phyloP scores from a whole-genome alignment of 1,284 basidiomycete genomes.

The Termitomyces sp. region DNA sequence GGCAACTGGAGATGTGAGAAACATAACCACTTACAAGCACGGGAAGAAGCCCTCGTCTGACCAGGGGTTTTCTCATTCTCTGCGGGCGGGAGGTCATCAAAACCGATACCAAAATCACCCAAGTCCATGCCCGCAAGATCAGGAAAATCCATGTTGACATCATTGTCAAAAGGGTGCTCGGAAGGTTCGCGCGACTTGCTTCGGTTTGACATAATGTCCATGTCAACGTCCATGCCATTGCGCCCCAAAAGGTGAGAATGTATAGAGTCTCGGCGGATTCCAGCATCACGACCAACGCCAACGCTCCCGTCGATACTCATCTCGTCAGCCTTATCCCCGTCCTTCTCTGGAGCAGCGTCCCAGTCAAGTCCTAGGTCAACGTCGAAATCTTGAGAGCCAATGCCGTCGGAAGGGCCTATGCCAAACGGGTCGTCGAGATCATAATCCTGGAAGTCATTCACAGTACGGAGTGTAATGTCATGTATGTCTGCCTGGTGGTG shows the following conservation, averaged over 20 bases:
- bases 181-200: slow-evolving; percentile 58
- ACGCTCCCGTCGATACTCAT: slow-evolving; percentile 61
- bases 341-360: slow-evolving; percentile 45
- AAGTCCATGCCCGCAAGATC: slow-evolving; percentile 57
- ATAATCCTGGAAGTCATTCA: slow-evolving; percentile 56
- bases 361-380: slow-evolving; percentile 71
- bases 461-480: slow-evolving; percentile 77
- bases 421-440: slow-evolving; percentile 66
- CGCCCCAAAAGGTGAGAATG: slow-evolving; percentile 53
- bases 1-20: background rate
- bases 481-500: slow-evolving; percentile 78
- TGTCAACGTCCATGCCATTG: slow-evolving; percentile 39
- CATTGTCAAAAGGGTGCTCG: slow-evolving; percentile 57
- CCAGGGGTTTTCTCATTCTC: slow-evolving; percentile 50
- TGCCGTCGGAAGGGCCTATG: slow-evolving; percentile 72
- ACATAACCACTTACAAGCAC: slow-evolving; percentile 54
- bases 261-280: slow-evolving; percentile 50
- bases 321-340: slow-evolving; percentile 32
- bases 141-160: slow-evolving; percentile 55
- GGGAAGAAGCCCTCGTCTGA: slow-evolving; percentile 55
- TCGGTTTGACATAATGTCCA: slow-evolving; percentile 55
- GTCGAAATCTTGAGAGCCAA: slow-evolving; percentile 83
- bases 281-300: slow-evolving; percentile 72
- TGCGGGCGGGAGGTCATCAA: slow-evolving; percentile 47
- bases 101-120: slow-evolving; percentile 65